Base-by-base conservation (phyloP, 1,139 yeast species). In the Yamadazyma atlantica region DNA sequence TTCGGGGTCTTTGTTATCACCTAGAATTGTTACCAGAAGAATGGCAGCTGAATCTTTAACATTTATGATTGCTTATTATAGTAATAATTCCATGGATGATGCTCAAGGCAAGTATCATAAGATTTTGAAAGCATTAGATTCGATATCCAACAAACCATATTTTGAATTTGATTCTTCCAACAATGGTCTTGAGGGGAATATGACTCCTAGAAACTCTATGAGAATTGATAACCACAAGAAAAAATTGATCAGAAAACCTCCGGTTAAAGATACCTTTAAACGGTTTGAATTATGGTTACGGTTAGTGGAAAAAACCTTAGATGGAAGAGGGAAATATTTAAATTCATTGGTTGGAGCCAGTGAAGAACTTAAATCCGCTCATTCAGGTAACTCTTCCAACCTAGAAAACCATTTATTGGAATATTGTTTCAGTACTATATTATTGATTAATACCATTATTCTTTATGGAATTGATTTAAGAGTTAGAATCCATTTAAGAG, bases 321-420 rank as follows among this genome's bases (percentile, higher is more conserved):
- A 85, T 45, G 97, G 97, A 1, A 74, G 92, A 49, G 97, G 97
- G 10, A 84, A 81, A 51, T 69, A 68, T 43, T 73, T 85, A 73
- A 95, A 96, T 12, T 86, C 96, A 0, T 64, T 84, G 50, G 97
- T 92, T 7, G 97, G 97, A 1, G 96, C 97, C 1, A 82, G 90
- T 44, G 95, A 85, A n/a, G 97, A 92, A 48, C 72, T 82, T 39
- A 80, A 81, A 44, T 67, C 78, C 11, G 69, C 70, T 15, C 61
- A 60, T 44, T 72, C 78, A 8, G 87, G 88, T 16, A 50, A 51
- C 23, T 60, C 59, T 30, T 44, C 57, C 12, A 46, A 46, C 26
- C 13, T 36, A 5, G 96, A 89, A 53, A 80, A 78, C 46, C 80
- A 85, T 38, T 71, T 92, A 21, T 66, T 82, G 49, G 97, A 90